A percentile compares a stretch with the other conserved stretches of the same genome.
phyloP scores from a whole-genome alignment of 73 alveolate species.

The Paramecium sonneborni region DNA sequence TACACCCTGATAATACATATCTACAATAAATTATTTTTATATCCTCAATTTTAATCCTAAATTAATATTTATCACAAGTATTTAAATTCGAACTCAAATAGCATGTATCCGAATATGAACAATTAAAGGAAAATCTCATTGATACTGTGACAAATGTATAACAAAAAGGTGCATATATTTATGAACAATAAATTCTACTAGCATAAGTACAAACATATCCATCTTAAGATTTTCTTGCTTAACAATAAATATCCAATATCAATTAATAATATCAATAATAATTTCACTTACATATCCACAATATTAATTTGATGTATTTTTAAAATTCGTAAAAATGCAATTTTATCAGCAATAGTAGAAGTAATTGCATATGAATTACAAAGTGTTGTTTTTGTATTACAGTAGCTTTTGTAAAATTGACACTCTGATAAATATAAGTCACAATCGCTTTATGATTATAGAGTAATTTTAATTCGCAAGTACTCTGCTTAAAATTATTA shows the following conservation, averaged over 20 bases:
- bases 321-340: neutral
- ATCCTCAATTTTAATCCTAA: neutral
- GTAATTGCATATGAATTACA: neutral
- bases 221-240: neutral
- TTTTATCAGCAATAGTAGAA: neutral
- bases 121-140: neutral
- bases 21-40: neutral
- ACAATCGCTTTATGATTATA: neutral
- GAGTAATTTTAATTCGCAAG: neutral
- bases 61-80: neutral
- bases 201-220: neutral
- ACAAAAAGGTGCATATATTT: neutral
- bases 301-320: neutral
- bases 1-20: neutral
- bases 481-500: neutral
- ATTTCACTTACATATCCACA: neutral
- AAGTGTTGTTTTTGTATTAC: neutral
- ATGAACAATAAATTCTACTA: neutral
- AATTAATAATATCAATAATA: too few relatives aligned
- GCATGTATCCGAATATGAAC: neutral
- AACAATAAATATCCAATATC: too few relatives aligned
- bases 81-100: neutral
- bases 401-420: neutral
- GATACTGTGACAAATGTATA: neutral
- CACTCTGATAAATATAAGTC: neutral